phyloP scores from a whole-genome alignment of 306 rosid genomes.

The Vigna reflexopilosa region DNA sequence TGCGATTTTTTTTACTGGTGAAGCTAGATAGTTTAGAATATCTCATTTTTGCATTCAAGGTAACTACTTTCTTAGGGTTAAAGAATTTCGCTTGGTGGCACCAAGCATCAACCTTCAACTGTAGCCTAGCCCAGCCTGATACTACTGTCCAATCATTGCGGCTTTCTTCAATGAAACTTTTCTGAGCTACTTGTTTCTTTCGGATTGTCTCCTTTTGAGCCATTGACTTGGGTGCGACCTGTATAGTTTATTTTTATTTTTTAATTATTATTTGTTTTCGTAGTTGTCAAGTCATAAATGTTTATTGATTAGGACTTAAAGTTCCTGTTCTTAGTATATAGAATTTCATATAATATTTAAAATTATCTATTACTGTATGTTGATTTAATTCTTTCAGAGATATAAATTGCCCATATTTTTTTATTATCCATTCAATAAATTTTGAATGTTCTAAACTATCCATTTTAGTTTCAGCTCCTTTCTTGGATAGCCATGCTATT shows the following conservation, averaged over 20 bases:
- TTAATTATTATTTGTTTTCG: conserved; percentile 32
- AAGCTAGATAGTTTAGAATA: conserved; percentile 44
- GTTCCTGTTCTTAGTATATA: conserved; percentile 41
- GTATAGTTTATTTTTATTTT: conserved; percentile 44
- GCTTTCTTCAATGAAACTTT: conserved; percentile 45
- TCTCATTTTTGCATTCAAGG: conserved; percentile 41
- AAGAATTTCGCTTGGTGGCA: conserved; percentile 43
- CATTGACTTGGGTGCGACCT: conserved; percentile 38
- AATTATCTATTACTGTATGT: conserved; percentile 7
- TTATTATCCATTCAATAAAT: background rate
- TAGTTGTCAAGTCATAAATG: conserved; percentile 41
- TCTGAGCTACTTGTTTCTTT: conserved; percentile 35
- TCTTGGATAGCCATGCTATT: too few relatives aligned
- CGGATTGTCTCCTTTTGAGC: conserved; percentile 36
- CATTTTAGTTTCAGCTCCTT: background rate
- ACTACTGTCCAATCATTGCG: conserved; percentile 35
- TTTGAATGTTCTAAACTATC: background rate
- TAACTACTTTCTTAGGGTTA: conserved; percentile 32
- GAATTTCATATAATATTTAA: conserved; percentile 24
- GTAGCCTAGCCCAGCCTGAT: conserved; percentile 30
- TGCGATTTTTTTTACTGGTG: conserved; percentile 28
- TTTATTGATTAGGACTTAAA: conserved; percentile 32
- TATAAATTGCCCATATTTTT: background rate
- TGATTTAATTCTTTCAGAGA: background rate
- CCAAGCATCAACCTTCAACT: conserved; percentile 37